A percentile compares a stretch with the other conserved stretches of the same genome.
Conservation (phyloP, 2,329 filamentous ascomycete genomes). For the Dactylellina cionopaga region DNA sequence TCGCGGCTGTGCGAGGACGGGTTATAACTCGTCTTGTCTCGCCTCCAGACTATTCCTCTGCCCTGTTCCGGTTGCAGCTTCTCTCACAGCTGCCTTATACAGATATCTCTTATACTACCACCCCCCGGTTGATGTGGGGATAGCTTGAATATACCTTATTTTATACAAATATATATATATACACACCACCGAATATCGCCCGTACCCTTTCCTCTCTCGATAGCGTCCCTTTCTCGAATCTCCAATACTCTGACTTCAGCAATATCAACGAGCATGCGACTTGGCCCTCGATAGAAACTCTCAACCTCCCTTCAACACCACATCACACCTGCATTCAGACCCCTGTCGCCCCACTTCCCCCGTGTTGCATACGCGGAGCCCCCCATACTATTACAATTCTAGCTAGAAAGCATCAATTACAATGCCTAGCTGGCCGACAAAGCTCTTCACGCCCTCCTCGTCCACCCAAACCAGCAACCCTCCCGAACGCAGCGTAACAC, state of each 20-base stretch:
- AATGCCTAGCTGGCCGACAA: slow-evolving; percentile 53
- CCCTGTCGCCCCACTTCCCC: not conserved
- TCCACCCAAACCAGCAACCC: slow-evolving; percentile 4
- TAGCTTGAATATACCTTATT: no score
- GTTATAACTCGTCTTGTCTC: slow-evolving; percentile 41
- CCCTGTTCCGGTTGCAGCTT: slow-evolving; percentile 23
- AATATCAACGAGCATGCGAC: no score
- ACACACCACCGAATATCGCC: no score
- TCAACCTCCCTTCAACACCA: not conserved
- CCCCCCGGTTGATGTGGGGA: no score
- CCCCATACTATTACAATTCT: no score
- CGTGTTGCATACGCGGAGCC: not conserved
- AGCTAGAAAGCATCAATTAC: not conserved
- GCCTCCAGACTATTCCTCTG: slow-evolving; percentile 26
- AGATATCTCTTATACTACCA: no score
- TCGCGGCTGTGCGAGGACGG: not conserved
- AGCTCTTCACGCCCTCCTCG: slow-evolving; percentile 38
- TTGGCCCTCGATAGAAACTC: no score
- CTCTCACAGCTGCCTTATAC: not conserved
- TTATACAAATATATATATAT: not conserved
- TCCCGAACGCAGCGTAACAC: slow-evolving; percentile 26
- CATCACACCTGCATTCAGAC: no score
- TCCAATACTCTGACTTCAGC: no score
- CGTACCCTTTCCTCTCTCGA: no score
- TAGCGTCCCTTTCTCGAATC: no score